Conservation (phyloP, 352 stramenopile species). For the Aphanomyces cochlioides region DNA sequence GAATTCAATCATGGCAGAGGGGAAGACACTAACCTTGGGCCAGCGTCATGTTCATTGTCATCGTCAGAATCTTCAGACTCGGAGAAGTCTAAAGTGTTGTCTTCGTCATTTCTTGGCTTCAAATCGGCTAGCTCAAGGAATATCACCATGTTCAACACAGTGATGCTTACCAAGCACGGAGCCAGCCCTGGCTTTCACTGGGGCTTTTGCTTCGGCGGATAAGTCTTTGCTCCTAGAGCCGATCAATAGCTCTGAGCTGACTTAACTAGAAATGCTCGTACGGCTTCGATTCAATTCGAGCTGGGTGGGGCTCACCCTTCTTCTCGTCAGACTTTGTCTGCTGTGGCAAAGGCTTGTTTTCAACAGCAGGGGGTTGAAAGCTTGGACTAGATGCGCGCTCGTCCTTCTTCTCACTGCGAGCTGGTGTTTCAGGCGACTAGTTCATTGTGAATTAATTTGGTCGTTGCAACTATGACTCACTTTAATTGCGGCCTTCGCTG, state of each 20-base stretch:
- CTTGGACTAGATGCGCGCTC: no score
- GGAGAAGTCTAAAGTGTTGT: slow-evolving; percentile 17
- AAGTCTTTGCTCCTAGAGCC: not conserved
- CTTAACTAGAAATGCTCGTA: slow-evolving; percentile 4
- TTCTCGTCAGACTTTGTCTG: not conserved
- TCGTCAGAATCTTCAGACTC: slow-evolving; percentile 32
- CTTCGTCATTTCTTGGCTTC: slow-evolving; percentile 25
- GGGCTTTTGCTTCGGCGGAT: not conserved
- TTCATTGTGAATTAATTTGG: no score
- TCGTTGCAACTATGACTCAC: no score
- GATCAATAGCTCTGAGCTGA: not conserved
- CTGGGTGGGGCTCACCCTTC: not conserved
- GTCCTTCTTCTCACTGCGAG: no score
- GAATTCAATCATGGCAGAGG: no score
- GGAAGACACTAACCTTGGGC: no score
- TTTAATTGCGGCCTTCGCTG: no score
- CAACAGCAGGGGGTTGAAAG: no score
- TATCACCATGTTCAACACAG: not conserved
- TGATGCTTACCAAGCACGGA: not conserved
- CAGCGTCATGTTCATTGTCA: slow-evolving; percentile 8
- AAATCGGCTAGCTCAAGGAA: not conserved
- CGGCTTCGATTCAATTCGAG: slow-evolving; percentile 1
- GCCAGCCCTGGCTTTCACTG: not conserved
- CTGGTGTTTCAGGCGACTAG: no score
- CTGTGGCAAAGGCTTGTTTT: no score